Base-by-base conservation (phyloP, 1,284 basidiomycete species). In the Ceratobasidium sp. region DNA sequence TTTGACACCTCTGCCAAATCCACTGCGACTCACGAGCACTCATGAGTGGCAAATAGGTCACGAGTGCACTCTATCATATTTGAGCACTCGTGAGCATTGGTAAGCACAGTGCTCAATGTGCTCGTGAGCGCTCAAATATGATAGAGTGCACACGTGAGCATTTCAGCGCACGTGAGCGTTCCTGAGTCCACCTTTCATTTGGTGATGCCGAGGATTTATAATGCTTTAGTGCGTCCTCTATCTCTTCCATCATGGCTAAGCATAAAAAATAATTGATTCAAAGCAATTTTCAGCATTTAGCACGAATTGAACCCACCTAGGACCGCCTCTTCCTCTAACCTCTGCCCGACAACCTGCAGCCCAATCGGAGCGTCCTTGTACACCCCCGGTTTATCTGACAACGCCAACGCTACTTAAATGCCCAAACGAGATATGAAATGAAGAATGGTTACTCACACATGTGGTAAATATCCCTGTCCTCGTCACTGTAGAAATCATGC, bases 261-360 rank as follows among this genome's bases (percentile, higher is more conserved):
- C 2, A 19, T 19, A 29, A 46, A 39, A 27, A 16, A 29, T 13
- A 63, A 39, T 48, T 31, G 19, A n/a, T 7, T 63, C 8, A 27
- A 22, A 14, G 9, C 3, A n/a, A 1, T 7, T 19, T 29, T 8
- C 6, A 8, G 1, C 41, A 14, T 22, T 11, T 11, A 24, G 48
- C 19, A 54, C 19, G 8, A 56, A 31, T 39, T 37, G 3, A n/a
- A 59, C 65, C 41, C 51, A 68, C 65, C 65, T 0, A 68, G 37
- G 9, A 91, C 85, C 0, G 88, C 89, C 79, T 92, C 92, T 77
- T 93, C 92, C 79, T 94, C 90, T 53, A 89, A 83, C n/a, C 88
- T 88, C 66, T 87, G 83, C 0, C 88, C 90, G 1, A 93, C 84
- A 5, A 93, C 78, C 78, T 94, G 92, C 27, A 94, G 81, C n/a